Evolutionary conservation across 169 alveolate genomes (phyloP).

Genomic region (Plasmodium gaboni): DNA sequence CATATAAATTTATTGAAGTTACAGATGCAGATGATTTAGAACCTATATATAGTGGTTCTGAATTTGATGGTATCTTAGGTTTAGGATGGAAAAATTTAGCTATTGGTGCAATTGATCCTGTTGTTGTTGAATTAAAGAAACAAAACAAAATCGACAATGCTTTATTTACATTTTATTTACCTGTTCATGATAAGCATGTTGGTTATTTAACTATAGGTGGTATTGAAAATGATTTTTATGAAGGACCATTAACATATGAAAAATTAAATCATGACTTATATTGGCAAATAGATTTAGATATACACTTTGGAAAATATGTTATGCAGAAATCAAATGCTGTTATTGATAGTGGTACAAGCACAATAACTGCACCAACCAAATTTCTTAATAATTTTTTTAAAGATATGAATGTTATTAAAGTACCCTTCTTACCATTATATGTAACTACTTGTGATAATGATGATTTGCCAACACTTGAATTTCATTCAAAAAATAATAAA

Average conservation of each 20-base stretch:
- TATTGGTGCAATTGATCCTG: slow-evolving; percentile 40
- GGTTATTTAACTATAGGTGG: slow-evolving; percentile 75
- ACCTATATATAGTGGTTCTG: slow-evolving; percentile 37
- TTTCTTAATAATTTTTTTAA: slow-evolving; percentile 38
- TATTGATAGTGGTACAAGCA: slow-evolving; percentile 73
- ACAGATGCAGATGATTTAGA: slow-evolving; percentile 66
- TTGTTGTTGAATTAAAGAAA: slow-evolving; percentile 58
- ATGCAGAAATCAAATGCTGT: slow-evolving; percentile 36
- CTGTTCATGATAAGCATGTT: slow-evolving; percentile 13
- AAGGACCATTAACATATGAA: slow-evolving; percentile 55
- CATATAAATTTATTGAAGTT: slow-evolving; percentile 77
- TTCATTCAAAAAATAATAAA: slow-evolving; percentile 14
- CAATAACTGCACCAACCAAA: slow-evolving; percentile 49
- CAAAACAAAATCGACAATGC: slow-evolving; percentile 56
- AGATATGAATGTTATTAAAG: slow-evolving; percentile 18
- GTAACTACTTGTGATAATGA: slow-evolving; percentile 29
- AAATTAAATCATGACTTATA: slow-evolving; percentile 59
- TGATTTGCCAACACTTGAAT: slow-evolving; percentile 34
- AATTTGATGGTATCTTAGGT: slow-evolving; percentile 78
- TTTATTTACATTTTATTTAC: slow-evolving; percentile 56
- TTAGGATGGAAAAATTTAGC: slow-evolving; percentile 79
- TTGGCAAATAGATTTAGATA: slow-evolving; percentile 63
- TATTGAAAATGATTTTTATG: slow-evolving; percentile 55
- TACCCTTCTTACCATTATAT: slow-evolving; percentile 59
- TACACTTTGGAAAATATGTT: slow-evolving; percentile 21